Percentiles rank a stretch among this genome's conserved stretches.
phyloP scores from a whole-genome alignment of 2,329 filamentous ascomycete species.

The Colletotrichum sp. region DNA sequence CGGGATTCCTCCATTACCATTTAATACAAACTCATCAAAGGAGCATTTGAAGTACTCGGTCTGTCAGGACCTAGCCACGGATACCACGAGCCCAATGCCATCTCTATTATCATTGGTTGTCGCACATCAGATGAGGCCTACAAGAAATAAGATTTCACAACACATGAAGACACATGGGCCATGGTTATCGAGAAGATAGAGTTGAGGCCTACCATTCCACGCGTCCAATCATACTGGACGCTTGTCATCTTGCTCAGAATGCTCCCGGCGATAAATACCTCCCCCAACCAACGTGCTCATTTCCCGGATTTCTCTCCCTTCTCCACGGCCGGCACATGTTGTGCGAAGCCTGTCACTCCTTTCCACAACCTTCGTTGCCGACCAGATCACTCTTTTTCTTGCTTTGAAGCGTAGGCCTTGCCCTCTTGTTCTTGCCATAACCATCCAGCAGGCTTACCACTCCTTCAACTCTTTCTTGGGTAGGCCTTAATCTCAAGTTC shows the following conservation, averaged over 20 bases:
- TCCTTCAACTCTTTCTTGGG: not conserved
- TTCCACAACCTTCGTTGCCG: not conserved
- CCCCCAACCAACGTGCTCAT: not conserved
- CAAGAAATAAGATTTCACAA: not conserved
- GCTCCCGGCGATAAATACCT: not conserved
- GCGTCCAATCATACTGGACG: not conserved
- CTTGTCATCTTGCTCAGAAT: not conserved
- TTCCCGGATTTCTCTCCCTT: not conserved
- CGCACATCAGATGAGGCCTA: not conserved
- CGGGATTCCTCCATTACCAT: not conserved
- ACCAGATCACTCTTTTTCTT: not conserved
- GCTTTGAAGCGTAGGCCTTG: not conserved
- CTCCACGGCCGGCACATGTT: slow-evolving; percentile 22
- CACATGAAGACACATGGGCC: not conserved
- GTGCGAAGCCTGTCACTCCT: slow-evolving; percentile 18
- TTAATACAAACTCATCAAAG: not conserved
- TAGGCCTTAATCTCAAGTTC: slow-evolving; percentile 19
- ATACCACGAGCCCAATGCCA: not conserved
- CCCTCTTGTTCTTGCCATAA: not conserved
- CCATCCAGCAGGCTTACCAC: not conserved
- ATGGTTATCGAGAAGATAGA: not conserved
- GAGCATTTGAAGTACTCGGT: not conserved
- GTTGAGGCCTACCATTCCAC: slow-evolving; percentile 1
- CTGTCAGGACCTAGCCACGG: not conserved
- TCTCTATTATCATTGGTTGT: not conserved